These are phyloP conservation scores for Moesziomyces parantarcticus DNA, from an alignment of 1,284 basidiomycete genomes.

Conservation along the genomic window DNA sequence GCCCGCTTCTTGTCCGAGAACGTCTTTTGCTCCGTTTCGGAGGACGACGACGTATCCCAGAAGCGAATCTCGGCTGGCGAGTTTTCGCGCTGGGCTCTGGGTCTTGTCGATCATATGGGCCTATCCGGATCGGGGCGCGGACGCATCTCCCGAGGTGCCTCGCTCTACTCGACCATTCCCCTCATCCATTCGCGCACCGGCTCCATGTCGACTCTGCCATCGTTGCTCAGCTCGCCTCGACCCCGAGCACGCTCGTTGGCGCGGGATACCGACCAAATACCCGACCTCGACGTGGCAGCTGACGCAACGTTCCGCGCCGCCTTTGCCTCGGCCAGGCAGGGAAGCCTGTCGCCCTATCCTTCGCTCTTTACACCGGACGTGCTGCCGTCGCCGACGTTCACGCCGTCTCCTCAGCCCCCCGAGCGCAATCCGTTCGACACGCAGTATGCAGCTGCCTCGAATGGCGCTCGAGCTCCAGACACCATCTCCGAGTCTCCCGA, in stretches of 20 bases:
- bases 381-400: slow-evolving; percentile 47
- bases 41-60: slow-evolving; percentile 68
- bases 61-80: slow-evolving; percentile 80
- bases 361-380: slow-evolving; percentile 45
- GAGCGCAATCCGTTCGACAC: slow-evolving; percentile 41
- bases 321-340: slow-evolving; percentile 18
- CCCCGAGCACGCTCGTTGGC: slow-evolving; percentile 27
- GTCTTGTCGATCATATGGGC: slow-evolving; percentile 75
- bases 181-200: slow-evolving; percentile 50
- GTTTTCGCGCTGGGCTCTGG: slow-evolving; percentile 86
- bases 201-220: slow-evolving; percentile 43
- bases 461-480: not conserved
- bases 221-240: slow-evolving; percentile 45
- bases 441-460: slow-evolving; percentile 16
- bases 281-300: slow-evolving; percentile 24
- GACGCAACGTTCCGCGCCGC: slow-evolving; percentile 26
- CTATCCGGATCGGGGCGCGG: slow-evolving; percentile 23
- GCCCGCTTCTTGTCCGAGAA: slow-evolving; percentile 85
- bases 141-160: slow-evolving; percentile 46
- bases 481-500: slow-evolving; percentile 5
- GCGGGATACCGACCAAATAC: slow-evolving; percentile 27
- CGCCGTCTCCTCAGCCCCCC: slow-evolving; percentile 36
- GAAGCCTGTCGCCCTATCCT: slow-evolving; percentile 36
- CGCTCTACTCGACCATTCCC: slow-evolving; percentile 44
- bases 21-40: slow-evolving; percentile 84